phyloP scores from a whole-genome alignment of 805 yeast genomes.

The Citeromyces nyonsensis region DNA sequence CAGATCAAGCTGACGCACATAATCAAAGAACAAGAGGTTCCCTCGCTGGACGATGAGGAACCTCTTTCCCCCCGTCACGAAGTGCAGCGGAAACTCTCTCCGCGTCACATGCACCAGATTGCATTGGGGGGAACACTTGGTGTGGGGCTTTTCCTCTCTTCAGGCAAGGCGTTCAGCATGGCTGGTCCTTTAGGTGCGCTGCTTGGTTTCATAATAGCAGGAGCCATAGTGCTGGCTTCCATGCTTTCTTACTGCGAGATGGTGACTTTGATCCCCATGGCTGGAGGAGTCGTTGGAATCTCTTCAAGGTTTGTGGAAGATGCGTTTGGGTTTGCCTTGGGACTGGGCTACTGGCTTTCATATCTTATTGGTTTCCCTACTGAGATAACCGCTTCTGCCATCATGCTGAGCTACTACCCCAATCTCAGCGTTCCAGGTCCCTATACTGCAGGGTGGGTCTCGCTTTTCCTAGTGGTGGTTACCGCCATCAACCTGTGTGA shows the following conservation, averaged over 20 bases:
- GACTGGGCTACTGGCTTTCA: conserved; percentile 61
- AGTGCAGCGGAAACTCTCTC: conserved; percentile 42
- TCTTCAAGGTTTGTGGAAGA: conserved; percentile 66
- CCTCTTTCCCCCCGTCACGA: conserved; percentile 6
- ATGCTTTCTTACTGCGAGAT: conserved; percentile 69
- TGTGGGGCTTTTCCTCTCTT: conserved; percentile 54
- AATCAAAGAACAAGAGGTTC: not conserved
- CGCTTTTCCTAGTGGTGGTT: conserved; percentile 34
- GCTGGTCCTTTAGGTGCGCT: conserved; percentile 72
- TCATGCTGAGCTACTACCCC: conserved; percentile 58
- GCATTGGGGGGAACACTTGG: conserved; percentile 72
- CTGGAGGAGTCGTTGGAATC: conserved; percentile 64
- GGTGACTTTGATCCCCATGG: conserved; percentile 67
- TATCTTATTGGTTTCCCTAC: conserved; percentile 64
- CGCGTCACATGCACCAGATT: conserved; percentile 62
- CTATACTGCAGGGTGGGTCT: conserved; percentile 52
- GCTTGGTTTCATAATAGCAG: conserved; percentile 50
- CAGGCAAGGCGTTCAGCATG: conserved; percentile 58
- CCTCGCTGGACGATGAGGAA: not conserved
- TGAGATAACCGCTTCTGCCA: conserved; percentile 68
- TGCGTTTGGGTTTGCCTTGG: conserved; percentile 62
- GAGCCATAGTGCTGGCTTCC: conserved; percentile 49
- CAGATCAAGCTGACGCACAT: conserved; percentile 3
- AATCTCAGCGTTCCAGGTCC: conserved; percentile 31
- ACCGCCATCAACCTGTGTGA: conserved; percentile 43